Base-by-base conservation (phyloP, 345 rosid genomes). In the Erysimum cheiranthoides region DNA sequence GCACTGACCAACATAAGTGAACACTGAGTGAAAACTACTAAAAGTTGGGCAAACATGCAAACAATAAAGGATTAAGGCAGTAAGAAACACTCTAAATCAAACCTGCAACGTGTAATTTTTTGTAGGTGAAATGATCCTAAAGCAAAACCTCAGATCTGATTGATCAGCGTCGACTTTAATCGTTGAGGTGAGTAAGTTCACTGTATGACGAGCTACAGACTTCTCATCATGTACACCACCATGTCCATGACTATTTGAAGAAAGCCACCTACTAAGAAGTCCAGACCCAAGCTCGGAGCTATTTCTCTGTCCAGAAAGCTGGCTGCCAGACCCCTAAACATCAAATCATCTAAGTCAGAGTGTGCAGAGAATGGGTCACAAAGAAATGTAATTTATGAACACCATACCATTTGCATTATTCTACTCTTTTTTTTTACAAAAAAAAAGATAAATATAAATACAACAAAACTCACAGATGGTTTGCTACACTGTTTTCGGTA, bases 101-200 rank as follows among this genome's bases (percentile, higher is more conserved):
- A 96, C 99, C 99, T 96, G 98, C 82, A 96, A 81, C n/a, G 98
- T 96, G 84, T 93, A 96, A 77, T 90, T 91, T 84, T 93, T 96
- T 28, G 96, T 81, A 36, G 99, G 99, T 73, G 99, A 96, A 84
- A 96, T 96, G 72, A 96, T 93, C 82, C 99, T 84, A 80, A 96
- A 96, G 86, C 99, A 96, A 83, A 96, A 96, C 81, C 98, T 89
- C 73, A 96, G 86, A 82, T 96, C 98, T 66, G 99, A 91, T 73
- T 93, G 98, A 77, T 96, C 99, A 53, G 97, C 95, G 65, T 96
- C 97, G 30, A 86, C 96, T 84, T 96, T 96, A 61, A 96, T 93
- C 38, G 99, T 96, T n/a, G 99, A 89, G 18, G 99, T 96, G 77
- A 96, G 93, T 79, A 96, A 87, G 87, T 96, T 96, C 80, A 96